Percentiles rank a stretch among this genome's conserved stretches.
Evolutionary conservation across 2,329 filamentous ascomycete species (phyloP).

Genomic region (Colletotrichum sp.): DNA sequence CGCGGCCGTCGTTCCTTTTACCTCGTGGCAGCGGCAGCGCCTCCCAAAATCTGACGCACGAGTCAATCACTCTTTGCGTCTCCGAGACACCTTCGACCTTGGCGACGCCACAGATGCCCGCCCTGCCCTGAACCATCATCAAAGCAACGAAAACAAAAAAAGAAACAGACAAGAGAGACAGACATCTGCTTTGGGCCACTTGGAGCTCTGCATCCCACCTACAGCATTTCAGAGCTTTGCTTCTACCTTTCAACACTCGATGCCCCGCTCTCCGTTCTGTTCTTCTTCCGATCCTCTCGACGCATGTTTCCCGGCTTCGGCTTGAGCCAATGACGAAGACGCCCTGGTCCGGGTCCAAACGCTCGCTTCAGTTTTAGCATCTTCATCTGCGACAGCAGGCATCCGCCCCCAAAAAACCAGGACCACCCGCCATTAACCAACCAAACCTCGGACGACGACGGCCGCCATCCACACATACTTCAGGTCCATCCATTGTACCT

Average conservation of each 20-base stretch:
- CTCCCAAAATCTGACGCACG: conserved; percentile 6
- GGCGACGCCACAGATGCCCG: conserved; percentile 3
- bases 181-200: background rate
- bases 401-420: conserved; percentile 7
- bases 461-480: background rate
- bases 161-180: background rate
- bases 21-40: conserved; percentile 17
- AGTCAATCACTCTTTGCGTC: conserved; percentile 11
- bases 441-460: background rate
- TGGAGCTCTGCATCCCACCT: background rate
- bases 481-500: background rate
- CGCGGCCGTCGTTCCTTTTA: conserved; percentile 15
- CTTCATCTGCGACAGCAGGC: conserved; percentile 22
- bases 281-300: background rate
- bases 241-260: background rate
- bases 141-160: background rate
- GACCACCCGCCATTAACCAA: background rate
- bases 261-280: background rate
- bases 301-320: background rate
- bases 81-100: conserved; percentile 15
- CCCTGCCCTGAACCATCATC: background rate
- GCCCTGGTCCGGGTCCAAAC: conserved; percentile 17
- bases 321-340: conserved; percentile 14
- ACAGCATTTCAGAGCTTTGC: background rate
- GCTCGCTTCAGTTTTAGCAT: conserved; percentile 22